phyloP scores from a whole-genome alignment of 2,329 filamentous ascomycete genomes.

The Myotisia sp. region DNA sequence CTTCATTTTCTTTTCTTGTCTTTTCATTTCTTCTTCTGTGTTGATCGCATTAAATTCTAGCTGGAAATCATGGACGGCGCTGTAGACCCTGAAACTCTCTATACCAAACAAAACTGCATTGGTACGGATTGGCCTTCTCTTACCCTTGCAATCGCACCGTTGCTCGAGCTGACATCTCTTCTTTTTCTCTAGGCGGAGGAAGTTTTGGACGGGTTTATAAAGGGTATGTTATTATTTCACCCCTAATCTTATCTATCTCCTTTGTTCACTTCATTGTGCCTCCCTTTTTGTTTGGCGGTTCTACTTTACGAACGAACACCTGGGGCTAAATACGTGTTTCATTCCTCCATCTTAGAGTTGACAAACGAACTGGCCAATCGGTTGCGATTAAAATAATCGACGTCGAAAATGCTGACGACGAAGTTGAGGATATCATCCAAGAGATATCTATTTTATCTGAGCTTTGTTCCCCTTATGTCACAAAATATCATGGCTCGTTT shows the following conservation, averaged over 20 bases:
- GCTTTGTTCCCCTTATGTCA: slow-evolving; percentile 89
- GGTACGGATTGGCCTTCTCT: slow-evolving; percentile 36
- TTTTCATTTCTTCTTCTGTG: no score
- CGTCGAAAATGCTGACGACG: slow-evolving; percentile 96
- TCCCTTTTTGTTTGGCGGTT: not conserved
- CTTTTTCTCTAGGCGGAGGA: slow-evolving; percentile 54
- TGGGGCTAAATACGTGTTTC: not conserved
- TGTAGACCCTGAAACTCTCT: slow-evolving; percentile 77
- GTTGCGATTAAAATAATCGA: slow-evolving; percentile 99
- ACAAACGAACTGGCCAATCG: slow-evolving; percentile 80
- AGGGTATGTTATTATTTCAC: slow-evolving; percentile 45
- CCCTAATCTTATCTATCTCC: not conserved
- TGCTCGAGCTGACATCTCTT: slow-evolving; percentile 4
- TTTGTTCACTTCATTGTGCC: slow-evolving; percentile 6
- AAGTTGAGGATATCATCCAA: slow-evolving; percentile 98
- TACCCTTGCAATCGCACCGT: not conserved
- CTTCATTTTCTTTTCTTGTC: no score
- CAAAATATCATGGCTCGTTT: slow-evolving; percentile 94
- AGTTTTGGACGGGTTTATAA: slow-evolving; percentile 99
- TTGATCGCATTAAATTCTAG: no score
- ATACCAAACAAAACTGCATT: slow-evolving; percentile 85
- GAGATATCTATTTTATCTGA: slow-evolving; percentile 96
- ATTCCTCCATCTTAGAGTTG: slow-evolving; percentile 47
- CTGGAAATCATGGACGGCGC: slow-evolving; percentile 41
- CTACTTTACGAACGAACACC: not conserved